These are phyloP conservation scores for Rosa multiflora DNA, from an alignment of 306 rosid species.

Conservation along the genomic window DNA sequence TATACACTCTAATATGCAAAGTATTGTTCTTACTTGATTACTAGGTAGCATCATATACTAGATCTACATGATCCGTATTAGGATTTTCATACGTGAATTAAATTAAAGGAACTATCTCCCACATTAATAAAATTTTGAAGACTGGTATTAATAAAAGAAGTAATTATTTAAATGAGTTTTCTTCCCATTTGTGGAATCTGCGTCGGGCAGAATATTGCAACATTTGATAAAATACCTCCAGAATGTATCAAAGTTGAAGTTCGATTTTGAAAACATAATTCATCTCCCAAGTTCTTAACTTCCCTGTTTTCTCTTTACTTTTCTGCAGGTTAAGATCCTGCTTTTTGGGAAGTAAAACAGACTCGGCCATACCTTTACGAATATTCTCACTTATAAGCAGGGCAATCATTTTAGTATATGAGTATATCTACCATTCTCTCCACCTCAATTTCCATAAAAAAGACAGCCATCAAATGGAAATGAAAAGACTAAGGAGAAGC, in stretches of 20 bases:
- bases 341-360: neutral
- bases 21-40: neutral
- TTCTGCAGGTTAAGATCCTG: neutral
- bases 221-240: neutral
- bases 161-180: too few relatives aligned
- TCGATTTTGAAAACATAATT: neutral
- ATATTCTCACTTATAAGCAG: neutral
- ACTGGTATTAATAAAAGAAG: neutral
- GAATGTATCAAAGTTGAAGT: neutral
- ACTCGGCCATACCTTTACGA: neutral
- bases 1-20: neutral
- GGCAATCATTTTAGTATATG: neutral
- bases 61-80: neutral
- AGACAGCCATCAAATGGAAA: neutral
- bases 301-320: neutral
- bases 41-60: neutral
- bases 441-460: slow-evolving; percentile 1
- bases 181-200: too few relatives aligned
- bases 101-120: neutral
- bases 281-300: neutral
- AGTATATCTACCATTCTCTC: neutral
- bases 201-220: neutral
- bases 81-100: neutral
- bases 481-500: neutral
- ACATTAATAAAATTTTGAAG: neutral